Conservation (phyloP, 257 asterid genomes). For the Dorcoceras hygrometricum region DNA sequence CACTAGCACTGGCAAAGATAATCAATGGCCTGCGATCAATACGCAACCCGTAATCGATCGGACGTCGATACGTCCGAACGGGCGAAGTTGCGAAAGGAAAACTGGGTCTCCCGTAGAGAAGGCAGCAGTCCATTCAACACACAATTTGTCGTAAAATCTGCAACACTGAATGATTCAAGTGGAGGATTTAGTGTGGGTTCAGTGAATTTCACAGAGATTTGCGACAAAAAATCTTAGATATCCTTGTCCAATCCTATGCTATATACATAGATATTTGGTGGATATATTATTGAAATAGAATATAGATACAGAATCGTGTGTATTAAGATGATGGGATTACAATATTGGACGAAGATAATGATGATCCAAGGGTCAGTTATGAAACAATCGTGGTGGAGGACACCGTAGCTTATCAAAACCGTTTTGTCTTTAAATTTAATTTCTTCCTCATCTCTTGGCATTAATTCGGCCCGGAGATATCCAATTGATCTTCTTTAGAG, state of each 20-base stretch:
- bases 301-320: too few relatives aligned
- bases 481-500: too few relatives aligned
- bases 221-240: too few relatives aligned
- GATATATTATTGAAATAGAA: background rate
- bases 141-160: background rate
- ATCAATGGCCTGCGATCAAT: constrained; percentile 26
- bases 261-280: background rate
- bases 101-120: constrained; percentile 31
- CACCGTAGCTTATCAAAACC: too few relatives aligned
- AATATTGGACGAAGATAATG: background rate
- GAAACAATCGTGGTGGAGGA: background rate
- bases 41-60: constrained; percentile 21
- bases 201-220: background rate
- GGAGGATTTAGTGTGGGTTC: background rate
- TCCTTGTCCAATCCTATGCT: background rate
- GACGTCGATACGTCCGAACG: constrained; percentile 22
- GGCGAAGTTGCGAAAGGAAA: constrained; percentile 30
- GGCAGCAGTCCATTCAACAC: constrained; percentile 71
- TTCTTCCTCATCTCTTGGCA: too few relatives aligned
- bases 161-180: background rate
- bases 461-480: too few relatives aligned
- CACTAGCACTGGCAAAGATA: constrained; percentile 27
- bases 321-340: background rate
- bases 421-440: too few relatives aligned
- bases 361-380: background rate